Conservation (phyloP, 805 yeast genomes). For the Saturnispora quitensis region DNA sequence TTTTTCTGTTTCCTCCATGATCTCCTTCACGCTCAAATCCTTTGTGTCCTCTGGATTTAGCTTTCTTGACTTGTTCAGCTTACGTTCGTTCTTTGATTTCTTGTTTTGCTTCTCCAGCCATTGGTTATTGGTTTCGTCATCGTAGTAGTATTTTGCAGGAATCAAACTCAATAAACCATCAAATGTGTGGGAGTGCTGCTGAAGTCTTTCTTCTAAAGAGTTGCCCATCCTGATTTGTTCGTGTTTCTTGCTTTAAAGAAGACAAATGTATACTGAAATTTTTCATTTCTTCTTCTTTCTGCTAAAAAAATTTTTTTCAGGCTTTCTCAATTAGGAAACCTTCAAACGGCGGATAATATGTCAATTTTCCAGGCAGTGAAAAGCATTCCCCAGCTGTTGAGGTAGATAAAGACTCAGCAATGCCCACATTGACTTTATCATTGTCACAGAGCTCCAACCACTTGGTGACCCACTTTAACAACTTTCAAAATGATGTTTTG, state of each 20-base stretch:
- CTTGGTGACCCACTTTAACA: slow-evolving; percentile 71
- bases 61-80: slow-evolving; percentile 55
- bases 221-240: slow-evolving; percentile 11
- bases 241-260: neutral
- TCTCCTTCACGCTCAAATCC: slow-evolving; percentile 49
- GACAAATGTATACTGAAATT: slow-evolving; percentile 4
- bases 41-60: slow-evolving; percentile 56
- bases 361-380: slow-evolving; percentile 6
- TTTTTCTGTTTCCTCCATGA: slow-evolving; percentile 44
- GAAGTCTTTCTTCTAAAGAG: slow-evolving; percentile 54
- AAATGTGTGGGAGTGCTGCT: slow-evolving; percentile 73
- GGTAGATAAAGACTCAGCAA: neutral
- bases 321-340: neutral
- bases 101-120: slow-evolving; percentile 69
- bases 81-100: slow-evolving; percentile 55
- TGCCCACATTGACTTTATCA: slow-evolving; percentile 50
- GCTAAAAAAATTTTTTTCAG: neutral
- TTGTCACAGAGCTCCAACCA: slow-evolving; percentile 69
- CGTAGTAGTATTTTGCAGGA: slow-evolving; percentile 91
- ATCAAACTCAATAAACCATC: slow-evolving; percentile 83
- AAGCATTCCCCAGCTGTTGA: neutral
- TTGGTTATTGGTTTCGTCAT: slow-evolving; percentile 80
- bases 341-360: neutral
- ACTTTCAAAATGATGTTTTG: slow-evolving; percentile 63
- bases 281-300: neutral